Percentiles rank a stretch among this genome's conserved stretches.
phyloP scores from a whole-genome alignment of 495 filamentous ascomycete species.

The Amphirosellinia nigrospora region DNA sequence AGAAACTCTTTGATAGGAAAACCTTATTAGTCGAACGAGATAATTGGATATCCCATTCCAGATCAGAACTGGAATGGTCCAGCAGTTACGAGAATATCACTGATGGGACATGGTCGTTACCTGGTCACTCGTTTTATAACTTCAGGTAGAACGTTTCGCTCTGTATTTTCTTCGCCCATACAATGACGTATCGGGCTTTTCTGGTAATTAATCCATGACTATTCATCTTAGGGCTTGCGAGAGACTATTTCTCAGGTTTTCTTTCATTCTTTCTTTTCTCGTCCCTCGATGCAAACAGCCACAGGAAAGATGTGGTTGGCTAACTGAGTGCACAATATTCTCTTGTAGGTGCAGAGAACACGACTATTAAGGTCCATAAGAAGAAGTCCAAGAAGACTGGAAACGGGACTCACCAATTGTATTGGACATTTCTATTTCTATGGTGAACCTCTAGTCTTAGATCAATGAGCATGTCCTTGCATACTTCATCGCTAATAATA shows the following conservation, averaged over 20 bases:
- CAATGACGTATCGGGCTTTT: not conserved
- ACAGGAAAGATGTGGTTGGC: no score
- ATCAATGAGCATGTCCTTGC: not conserved
- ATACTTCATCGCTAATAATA: not conserved
- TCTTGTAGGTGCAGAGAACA: not conserved
- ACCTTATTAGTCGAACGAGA: conserved; percentile 18
- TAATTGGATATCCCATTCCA: not conserved
- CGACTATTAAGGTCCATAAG: not conserved
- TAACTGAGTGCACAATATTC: not conserved
- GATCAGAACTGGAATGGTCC: no score
- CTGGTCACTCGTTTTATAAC: not conserved
- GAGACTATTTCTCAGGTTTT: no score
- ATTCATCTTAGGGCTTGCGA: no score
- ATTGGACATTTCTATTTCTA: not conserved
- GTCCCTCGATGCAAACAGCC: no score
- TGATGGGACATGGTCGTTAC: not conserved
- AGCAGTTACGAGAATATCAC: not conserved
- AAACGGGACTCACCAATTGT: not conserved
- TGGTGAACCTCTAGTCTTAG: not conserved
- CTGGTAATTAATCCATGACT: not conserved
- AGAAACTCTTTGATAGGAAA: conserved; percentile 5
- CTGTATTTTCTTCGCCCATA: not conserved
- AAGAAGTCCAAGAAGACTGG: no score
- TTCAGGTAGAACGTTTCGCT: not conserved
- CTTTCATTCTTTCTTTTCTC: no score